Base-by-base conservation (phyloP, 371 early-diverging fungal species). In the Lichtheimia corymbifera region DNA sequence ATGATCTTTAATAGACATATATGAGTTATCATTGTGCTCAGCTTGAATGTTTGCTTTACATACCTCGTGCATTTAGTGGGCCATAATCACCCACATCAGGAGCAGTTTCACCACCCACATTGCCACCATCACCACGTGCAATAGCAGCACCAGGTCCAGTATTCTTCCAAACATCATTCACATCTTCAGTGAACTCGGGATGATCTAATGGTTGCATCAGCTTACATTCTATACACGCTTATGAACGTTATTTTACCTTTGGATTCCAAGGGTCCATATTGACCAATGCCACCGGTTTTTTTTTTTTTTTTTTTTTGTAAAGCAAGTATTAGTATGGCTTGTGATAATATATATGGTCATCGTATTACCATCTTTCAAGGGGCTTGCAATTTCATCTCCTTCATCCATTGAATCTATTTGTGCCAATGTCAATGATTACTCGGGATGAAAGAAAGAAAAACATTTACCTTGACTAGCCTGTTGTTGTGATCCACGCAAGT, bases 401-500 rank as follows among this genome's bases (percentile, higher is more conserved):
- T 50, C 22, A 4, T 50, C 24, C 20, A 12, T 24, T 3, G 5
- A 1, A 13, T 28, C 35, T 35, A 35, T 52, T 28, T 7, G 15
- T 5, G 2, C 5, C 5, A n/a, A 28, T 13, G 24, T 12, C 14
- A 52, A 17, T 27, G 5, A 28, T n/a, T n/a, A n/a, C n/a, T n/a
- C n/a, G n/a, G n/a, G n/a, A n/a, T n/a, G n/a, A n/a, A n/a, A n/a
- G n/a, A n/a, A n/a, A n/a, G n/a, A n/a, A n/a, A n/a, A n/a, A 12
- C 2, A 18, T 22, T 14, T n/a, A 54, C 18, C 40, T 54, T 54
- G 35, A 41, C 17, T 17, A 41, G 54, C 13, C 4, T 54, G 20
- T 22, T 54, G 41, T 41, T 41, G 20, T 40, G 41, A 18, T 15
- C 54, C 41, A 40, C 54, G 54, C n/a, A 54, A 22, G 20, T 54